Evolutionary conservation across 306 rosid genomes (phyloP).

Genomic region (Prunus mume): DNA sequence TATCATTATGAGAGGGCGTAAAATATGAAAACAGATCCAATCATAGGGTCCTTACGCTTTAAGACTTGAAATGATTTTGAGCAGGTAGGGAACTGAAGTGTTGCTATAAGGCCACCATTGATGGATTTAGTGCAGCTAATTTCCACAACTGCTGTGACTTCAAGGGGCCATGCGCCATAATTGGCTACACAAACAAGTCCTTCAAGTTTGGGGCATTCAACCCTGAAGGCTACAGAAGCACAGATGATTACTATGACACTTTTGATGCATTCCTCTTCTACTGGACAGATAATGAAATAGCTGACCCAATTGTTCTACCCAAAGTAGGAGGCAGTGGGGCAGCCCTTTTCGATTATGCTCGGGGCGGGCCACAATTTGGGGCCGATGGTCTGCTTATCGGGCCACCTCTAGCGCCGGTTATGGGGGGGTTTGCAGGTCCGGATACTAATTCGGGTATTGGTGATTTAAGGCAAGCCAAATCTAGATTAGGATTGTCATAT

Average conservation of each 20-base stretch:
- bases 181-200: conserved; percentile 73
- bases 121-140: conserved; percentile 72
- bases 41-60: too few relatives aligned
- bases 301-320: conserved; percentile 42
- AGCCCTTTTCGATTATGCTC: conserved; percentile 52
- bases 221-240: conserved; percentile 95
- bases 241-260: conserved; percentile 83
- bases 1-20: conserved; percentile 1
- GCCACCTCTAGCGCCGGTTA: conserved; percentile 49
- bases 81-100: conserved; percentile 84
- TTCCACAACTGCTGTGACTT: conserved; percentile 81
- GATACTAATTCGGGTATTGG: conserved; percentile 61
- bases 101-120: conserved; percentile 79
- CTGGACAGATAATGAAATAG: conserved; percentile 35
- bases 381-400: conserved; percentile 76
- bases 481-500: conserved; percentile 81
- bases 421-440: conserved; percentile 57
- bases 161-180: conserved; percentile 87
- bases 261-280: conserved; percentile 83
- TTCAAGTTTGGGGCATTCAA: conserved; percentile 95
- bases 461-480: conserved; percentile 76
- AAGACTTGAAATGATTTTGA: not conserved
- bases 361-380: conserved; percentile 84
- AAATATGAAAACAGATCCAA: conserved; percentile 10
- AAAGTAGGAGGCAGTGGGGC: conserved; percentile 59